Base-by-base conservation (phyloP, 345 rosid genomes). In the Trapa bicornis region DNA sequence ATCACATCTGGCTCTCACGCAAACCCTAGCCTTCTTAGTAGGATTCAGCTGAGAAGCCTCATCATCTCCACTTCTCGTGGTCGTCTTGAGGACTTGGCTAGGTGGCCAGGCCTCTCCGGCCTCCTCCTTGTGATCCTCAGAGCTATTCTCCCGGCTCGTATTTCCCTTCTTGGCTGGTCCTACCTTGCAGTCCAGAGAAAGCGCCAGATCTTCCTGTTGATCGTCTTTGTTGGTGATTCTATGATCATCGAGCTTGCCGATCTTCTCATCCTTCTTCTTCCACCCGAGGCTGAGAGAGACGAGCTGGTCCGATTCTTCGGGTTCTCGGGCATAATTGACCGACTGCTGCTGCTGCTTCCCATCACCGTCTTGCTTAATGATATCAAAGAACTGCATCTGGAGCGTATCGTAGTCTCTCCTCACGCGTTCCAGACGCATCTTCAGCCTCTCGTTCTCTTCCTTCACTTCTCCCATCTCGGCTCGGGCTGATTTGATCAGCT, bases 1-100 rank as follows among this genome's bases (percentile, higher is more conserved):
- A 37, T 90, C 89, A 42, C 98, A 93, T 78, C 90, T 81, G 63
- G 92, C 83, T 78, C 96, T 75, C 47, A 93, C 97, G 38, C 85
- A 90, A 81, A 93, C 98, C 86, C 96, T 87, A 75, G 89, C 79
- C 81, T 82, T 93, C 84, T 93, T 93, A 36, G 75, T 78, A 1
- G 85, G 78, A 69, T 74, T 86, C 72, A 84, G 94, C 38, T 81
- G 88, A 57, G 74, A 74, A 61, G 62, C 68, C 71, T 87, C 96
- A 38, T 85, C 84, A 35, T 80, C 88, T 67, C 71, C 78, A 33
- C 52, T 71, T 75, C 79, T 72, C 69, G 37, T 36, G 32, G 75
- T 77, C 76, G 75, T 77, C 76, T 82, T 83, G 32, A 53, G 61
- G 68, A 13, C 76, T 66, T 81, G 80, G 42, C 70, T 73, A 3